Conservation (phyloP, 352 stramenopile species). For the Globisporangium paddicum region DNA sequence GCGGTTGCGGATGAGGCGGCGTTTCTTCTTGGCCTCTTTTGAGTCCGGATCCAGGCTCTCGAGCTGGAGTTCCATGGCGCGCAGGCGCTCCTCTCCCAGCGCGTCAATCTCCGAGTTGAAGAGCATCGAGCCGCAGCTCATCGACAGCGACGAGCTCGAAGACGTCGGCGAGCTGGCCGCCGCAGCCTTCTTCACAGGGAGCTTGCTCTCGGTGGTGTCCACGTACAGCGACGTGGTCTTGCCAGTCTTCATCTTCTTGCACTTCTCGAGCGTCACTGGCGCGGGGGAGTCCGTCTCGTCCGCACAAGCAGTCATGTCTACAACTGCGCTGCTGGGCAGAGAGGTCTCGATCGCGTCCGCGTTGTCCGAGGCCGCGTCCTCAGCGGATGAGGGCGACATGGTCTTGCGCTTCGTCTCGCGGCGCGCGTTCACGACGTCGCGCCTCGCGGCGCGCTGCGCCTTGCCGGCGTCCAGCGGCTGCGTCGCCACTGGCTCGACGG, state of each 20-base stretch:
- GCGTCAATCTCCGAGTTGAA: conserved; percentile 51
- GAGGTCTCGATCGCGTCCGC: background rate
- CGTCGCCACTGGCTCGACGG: conserved; percentile 5
- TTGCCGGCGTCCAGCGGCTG: conserved; percentile 30
- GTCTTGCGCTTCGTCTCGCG: conserved; percentile 74
- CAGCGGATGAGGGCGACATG: conserved; percentile 12
- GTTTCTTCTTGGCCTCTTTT: conserved; percentile 89
- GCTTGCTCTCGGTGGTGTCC: conserved; percentile 1
- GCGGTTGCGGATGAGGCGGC: conserved; percentile 81
- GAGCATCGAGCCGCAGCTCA: conserved; percentile 16
- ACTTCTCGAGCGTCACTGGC: conserved; percentile 26
- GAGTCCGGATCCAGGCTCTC: conserved; percentile 82
- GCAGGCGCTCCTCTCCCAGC: conserved; percentile 71
- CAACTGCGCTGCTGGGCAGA: background rate
- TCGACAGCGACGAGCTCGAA: conserved; percentile 1
- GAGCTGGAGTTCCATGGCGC: conserved; percentile 79
- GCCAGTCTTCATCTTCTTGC: conserved; percentile 81
- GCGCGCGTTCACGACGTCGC: conserved; percentile 61
- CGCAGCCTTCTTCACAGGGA: conserved; percentile 3
- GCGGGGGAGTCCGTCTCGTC: conserved; percentile 9
- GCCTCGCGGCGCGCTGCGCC: conserved; percentile 56
- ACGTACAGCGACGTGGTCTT: conserved; percentile 26
- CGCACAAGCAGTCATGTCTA: conserved; percentile 4
- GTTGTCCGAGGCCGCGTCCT: background rate
- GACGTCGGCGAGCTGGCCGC: conserved; percentile 13